Base-by-base conservation (phyloP, 2,329 filamentous ascomycete species). In the Aspergillus neotritici region DNA sequence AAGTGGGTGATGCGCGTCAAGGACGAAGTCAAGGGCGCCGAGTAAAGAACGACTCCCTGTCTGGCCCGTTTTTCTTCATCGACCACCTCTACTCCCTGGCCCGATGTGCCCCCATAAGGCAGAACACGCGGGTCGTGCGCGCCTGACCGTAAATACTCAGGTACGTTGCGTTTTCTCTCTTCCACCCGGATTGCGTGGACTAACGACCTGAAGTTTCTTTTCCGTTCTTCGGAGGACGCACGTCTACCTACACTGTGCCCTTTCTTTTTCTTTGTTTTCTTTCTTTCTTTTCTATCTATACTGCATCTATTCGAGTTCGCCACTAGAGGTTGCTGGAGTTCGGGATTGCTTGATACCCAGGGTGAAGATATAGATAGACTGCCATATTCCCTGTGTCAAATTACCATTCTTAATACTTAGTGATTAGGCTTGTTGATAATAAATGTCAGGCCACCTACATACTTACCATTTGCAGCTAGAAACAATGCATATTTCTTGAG, bases 1-100 rank as follows among this genome's bases (percentile, higher is more conserved):
- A 71, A 62, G 51, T 74, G 72, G 70, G 65, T 65, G n/a, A 67
- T 74, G 39, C 69, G 66, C 30, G 55, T 74, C 41, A 66, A 69
- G 29, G 51, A 51, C 10, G 53, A 66, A 39, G 53, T 67, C 41
- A 57, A 54, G 41, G 57, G 53, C 34, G 49, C 57, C 34, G 52
- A 59, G 37, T 63, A 54, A 50, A 35, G 25, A 5, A 32, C 8
- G 29, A 15, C 32, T 9, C 37, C 28, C 11, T 15, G n/a, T 17
- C 37, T 36, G 29, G 28, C 31, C 33, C 36, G 37, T 28, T 34
- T 43, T 17, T 25, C 31, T 44, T 47, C 13, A 45, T 29, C 17
- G 21, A 25, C 21, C 7, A 25, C 7, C 2, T 25, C 6, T 25
- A 25, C 21, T 8, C 21, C 6, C 21, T 9, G 21, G 21, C 21